Conservation (phyloP, 1,139 yeast species). For the Sugiyamaella japonica region DNA sequence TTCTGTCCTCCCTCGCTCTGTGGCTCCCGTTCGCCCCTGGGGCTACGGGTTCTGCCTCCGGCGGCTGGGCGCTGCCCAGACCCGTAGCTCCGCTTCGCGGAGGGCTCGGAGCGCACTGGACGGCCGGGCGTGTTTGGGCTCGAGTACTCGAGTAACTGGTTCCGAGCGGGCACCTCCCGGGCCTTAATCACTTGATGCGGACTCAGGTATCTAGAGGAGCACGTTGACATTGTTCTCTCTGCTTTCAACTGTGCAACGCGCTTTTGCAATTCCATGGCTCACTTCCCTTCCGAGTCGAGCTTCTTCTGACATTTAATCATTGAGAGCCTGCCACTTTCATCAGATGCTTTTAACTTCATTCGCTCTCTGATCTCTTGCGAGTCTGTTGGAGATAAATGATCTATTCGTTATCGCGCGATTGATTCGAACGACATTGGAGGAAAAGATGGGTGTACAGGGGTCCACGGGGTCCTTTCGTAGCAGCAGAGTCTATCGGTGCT, state of each 20-base stretch:
- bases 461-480: neutral
- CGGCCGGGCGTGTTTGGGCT: no score
- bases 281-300: slow-evolving; percentile 33
- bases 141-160: no score
- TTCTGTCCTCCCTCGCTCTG: neutral
- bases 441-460: no score
- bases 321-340: slow-evolving; percentile 31
- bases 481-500: neutral
- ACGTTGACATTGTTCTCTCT: no score
- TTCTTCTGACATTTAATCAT: slow-evolving; percentile 37
- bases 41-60: slow-evolving; percentile 8
- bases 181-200: no score
- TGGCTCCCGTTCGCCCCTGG: no score
- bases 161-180: no score
- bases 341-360: slow-evolving; percentile 31
- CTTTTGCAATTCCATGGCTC: slow-evolving; percentile 31
- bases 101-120: neutral
- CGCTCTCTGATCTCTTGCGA: slow-evolving; percentile 22
- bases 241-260: slow-evolving; percentile 26
- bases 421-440: neutral
- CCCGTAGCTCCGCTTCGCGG: slow-evolving; percentile 8
- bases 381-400: slow-evolving; percentile 8
- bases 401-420: neutral
- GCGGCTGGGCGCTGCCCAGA: slow-evolving; percentile 13
- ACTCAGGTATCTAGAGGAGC: no score